phyloP scores from a whole-genome alignment of 2,329 filamentous ascomycete genomes.

The Paraphoma sp. region DNA sequence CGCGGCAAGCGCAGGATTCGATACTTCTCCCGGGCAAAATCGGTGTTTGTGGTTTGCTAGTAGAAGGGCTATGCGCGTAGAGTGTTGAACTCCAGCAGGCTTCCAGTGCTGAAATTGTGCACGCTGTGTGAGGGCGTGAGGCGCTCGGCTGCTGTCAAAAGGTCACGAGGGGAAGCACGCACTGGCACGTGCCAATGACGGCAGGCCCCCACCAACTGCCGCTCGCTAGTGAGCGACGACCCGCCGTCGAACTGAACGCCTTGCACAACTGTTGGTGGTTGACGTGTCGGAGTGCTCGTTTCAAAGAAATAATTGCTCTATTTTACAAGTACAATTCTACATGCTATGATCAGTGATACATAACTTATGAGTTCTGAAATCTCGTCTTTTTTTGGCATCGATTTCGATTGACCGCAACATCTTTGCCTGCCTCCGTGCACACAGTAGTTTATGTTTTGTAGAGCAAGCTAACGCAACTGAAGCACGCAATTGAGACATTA shows the following conservation, averaged over 20 bases:
- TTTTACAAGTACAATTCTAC: too few relatives aligned
- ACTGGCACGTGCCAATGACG: slow-evolving; percentile 1
- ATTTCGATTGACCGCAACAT: background rate
- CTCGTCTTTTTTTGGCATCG: too few relatives aligned
- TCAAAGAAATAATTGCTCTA: too few relatives aligned
- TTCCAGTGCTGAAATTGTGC: slow-evolving; percentile 29
- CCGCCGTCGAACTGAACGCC: background rate
- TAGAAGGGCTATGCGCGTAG: slow-evolving; percentile 19
- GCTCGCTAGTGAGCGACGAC: background rate
- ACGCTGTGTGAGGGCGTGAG: slow-evolving; percentile 14
- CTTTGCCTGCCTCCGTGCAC: background rate
- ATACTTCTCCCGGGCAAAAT: background rate
- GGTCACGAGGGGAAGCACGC: background rate
- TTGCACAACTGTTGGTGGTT: background rate
- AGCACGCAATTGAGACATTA: background rate
- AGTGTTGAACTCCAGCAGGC: slow-evolving; percentile 46
- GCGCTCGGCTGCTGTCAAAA: slow-evolving; percentile 1
- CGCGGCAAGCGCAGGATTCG: slow-evolving; percentile 9
- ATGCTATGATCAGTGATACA: too few relatives aligned
- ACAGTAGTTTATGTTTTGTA: background rate
- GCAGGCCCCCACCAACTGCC: slow-evolving; percentile 5
- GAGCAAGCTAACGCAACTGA: background rate
- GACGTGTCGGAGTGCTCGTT: background rate
- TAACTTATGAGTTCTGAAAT: too few relatives aligned
- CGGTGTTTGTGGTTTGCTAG: too few relatives aligned